Percentiles rank a stretch among this genome's conserved stretches.
Evolutionary conservation across 345 rosid genomes (phyloP).

Genomic region (Acer campestre): DNA sequence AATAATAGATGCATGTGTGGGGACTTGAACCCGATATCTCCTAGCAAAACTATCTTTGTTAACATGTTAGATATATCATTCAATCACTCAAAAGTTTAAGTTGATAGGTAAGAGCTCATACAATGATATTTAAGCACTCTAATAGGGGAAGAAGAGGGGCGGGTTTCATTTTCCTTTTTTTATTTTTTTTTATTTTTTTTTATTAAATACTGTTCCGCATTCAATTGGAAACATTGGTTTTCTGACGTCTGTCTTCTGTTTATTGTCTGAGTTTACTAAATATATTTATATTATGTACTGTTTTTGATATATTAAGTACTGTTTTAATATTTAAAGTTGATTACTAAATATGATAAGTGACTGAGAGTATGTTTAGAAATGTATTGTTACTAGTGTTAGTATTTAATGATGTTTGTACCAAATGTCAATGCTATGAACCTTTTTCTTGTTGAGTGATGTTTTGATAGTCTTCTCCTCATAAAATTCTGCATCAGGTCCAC

Average conservation of each 20-base stretch:
- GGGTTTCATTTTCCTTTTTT: not conserved
- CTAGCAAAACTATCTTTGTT: not conserved
- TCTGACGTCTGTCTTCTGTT: not conserved
- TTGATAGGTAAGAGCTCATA: not conserved
- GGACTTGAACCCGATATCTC: not conserved
- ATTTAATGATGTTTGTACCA: no score
- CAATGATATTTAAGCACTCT: not conserved
- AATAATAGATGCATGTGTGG: no score
- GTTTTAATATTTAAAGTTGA: not conserved
- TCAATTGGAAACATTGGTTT: slow-evolving; percentile 2
- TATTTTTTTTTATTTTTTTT: not conserved
- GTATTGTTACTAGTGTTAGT: not conserved
- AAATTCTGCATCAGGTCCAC: slow-evolving; percentile 63
- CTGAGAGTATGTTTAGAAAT: not conserved
- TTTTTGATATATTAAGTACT: not conserved
- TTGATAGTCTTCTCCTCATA: not conserved
- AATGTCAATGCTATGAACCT: not conserved
- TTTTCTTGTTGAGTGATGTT: not conserved
- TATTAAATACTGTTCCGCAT: not conserved
- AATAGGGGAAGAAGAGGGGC: not conserved
- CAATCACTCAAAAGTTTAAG: not conserved
- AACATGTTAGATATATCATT: not conserved
- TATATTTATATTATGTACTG: not conserved
- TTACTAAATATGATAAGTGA: not conserved
- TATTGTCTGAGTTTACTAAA: not conserved